Evolutionary conservation across 1,284 basidiomycete genomes (phyloP).

Genomic region (Apiotrichum laibachii): DNA sequence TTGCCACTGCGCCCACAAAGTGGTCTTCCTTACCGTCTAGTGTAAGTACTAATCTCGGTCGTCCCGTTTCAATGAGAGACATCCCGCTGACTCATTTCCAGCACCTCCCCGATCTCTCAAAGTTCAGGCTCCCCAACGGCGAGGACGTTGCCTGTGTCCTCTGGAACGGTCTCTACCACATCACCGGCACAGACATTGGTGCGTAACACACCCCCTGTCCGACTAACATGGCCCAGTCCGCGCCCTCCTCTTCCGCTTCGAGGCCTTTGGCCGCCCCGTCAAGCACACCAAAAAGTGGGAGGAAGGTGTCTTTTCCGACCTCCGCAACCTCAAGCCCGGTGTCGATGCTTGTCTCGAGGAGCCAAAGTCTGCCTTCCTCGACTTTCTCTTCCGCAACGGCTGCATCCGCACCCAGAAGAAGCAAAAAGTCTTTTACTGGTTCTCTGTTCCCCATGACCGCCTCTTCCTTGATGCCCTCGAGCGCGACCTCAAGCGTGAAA

Average conservation of each 20-base stretch:
- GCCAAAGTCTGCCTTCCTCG: conserved; percentile 76
- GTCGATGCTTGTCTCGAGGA: conserved; percentile 85
- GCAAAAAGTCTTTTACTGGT: conserved; percentile 79
- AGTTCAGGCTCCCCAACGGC: conserved; percentile 76
- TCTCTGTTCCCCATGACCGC: conserved; percentile 86
- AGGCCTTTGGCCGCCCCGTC: conserved; percentile 66
- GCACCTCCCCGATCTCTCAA: conserved; percentile 66
- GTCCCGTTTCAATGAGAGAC: conserved; percentile 4
- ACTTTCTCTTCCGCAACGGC: conserved; percentile 88
- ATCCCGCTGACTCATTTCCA: conserved; percentile 9
- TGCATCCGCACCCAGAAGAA: conserved; percentile 95
- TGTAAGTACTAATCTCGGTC: conserved; percentile 15
- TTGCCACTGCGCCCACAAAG: conserved; percentile 65
- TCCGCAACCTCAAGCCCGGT: conserved; percentile 86
- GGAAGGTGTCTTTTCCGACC: conserved; percentile 86
- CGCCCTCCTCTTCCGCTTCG: conserved; percentile 81
- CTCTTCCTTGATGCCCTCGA: conserved; percentile 90
- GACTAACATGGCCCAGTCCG: conserved; percentile 56
- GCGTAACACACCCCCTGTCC: conserved; percentile 14
- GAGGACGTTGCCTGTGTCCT: conserved; percentile 85
- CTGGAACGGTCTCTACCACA: conserved; percentile 84
- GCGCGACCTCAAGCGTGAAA: conserved; percentile 87
- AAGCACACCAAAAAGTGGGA: conserved; percentile 56
- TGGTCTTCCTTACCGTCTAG: conserved; percentile 36
- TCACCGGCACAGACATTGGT: conserved; percentile 72